Base-by-base conservation (phyloP, 495 filamentous ascomycete genomes). In the Penicillium daleae region DNA sequence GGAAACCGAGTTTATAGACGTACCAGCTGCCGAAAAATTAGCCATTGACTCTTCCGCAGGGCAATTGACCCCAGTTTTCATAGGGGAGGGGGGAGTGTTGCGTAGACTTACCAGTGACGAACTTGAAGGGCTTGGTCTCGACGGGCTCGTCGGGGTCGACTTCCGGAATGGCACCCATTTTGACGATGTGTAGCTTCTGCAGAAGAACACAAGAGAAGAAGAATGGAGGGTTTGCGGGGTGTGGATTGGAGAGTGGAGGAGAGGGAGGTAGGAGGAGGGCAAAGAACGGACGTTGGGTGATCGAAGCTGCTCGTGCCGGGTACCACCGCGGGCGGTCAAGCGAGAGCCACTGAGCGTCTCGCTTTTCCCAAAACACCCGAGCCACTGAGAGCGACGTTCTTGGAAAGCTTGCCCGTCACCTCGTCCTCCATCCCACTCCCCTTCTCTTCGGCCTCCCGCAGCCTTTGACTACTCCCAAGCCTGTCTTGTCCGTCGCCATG, bases 81-180 rank as follows among this genome's bases (percentile, higher is more conserved):
- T 31, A 60, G 42, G 57, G 27, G 59, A 71, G 63, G 51, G 60
- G 60, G 69, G 74, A 27, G 6, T n/a, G n/a, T 39, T 52, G 67
- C 31, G 67, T 67, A 55, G 48, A 69, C 92, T 83, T 88, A 97
- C 94, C 95, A 81, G 95, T 98, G 67, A 98, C 95, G 82, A 97
- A 98, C 89, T 99, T 99, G 90, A 99, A 99, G 79, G 95, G 95
- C 87, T 96, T 99, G 78, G 93, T 97, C 79, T 78, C 80, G 56
- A 91, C 87, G 77, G 89, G 89, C 74, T 97, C 90, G 64, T 88
- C 87, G 66, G 92, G 91, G 83, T 97, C 95, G 71, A 88, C 90
- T 92, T 97, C 72, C 68, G 78, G 78, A 76, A 82, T 81, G 56
- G 74, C 76, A 80, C 78, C 76, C 80, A 82, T 82, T 72, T 77